phyloP scores from a whole-genome alignment of 2,329 filamentous ascomycete species.

The Oidium heveae region DNA sequence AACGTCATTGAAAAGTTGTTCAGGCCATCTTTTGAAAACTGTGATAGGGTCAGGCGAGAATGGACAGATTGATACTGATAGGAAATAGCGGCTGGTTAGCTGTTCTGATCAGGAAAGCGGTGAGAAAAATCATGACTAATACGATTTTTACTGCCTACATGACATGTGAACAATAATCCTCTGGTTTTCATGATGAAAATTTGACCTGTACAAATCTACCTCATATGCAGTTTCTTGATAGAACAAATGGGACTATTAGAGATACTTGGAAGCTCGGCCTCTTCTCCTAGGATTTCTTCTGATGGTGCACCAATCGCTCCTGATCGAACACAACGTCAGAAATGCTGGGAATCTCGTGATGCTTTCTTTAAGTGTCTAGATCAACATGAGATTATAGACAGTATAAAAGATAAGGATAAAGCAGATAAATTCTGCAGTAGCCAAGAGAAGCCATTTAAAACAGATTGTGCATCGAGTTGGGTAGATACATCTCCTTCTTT shows the following conservation, averaged over 20 bases:
- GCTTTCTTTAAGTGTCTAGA: constrained; percentile 75
- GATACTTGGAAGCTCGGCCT: constrained; percentile 13
- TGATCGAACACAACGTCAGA: constrained; percentile 54
- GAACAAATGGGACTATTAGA: constrained; percentile 24
- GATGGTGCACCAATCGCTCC: constrained; percentile 51
- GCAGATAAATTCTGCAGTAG: constrained; percentile 30
- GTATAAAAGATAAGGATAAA: constrained; percentile 29
- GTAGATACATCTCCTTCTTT: constrained; percentile 24
- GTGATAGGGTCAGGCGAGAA: too few relatives aligned
- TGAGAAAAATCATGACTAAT: neutral
- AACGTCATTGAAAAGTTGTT: too few relatives aligned
- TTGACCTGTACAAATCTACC: neutral
- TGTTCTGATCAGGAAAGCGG: neutral
- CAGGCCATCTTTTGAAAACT: too few relatives aligned
- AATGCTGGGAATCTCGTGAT: constrained; percentile 82
- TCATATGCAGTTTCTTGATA: neutral
- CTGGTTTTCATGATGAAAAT: too few relatives aligned
- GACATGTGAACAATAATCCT: too few relatives aligned
- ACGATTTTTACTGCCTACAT: too few relatives aligned
- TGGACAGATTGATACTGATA: too few relatives aligned
- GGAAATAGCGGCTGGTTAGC: too few relatives aligned
- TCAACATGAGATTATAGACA: constrained; percentile 55
- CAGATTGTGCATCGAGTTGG: constrained; percentile 75
- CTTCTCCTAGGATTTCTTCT: constrained; percentile 21
- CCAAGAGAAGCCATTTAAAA: constrained; percentile 45